Conservation (phyloP, 495 filamentous ascomycete genomes). For the Staphylotrichum longicolle region DNA sequence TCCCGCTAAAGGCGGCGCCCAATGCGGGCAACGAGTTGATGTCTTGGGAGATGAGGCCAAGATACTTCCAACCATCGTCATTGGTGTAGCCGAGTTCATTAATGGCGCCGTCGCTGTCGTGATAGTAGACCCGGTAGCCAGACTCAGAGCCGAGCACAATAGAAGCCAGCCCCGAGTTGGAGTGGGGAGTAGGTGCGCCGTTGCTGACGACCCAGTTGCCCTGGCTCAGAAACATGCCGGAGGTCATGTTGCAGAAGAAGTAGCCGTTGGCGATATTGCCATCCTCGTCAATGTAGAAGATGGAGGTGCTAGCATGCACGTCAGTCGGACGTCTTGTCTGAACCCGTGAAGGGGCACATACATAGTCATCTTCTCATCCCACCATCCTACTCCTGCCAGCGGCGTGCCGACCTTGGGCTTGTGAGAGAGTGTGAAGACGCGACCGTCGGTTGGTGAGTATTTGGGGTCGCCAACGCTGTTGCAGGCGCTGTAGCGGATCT, state of each 20-base stretch:
- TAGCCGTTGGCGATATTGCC: conserved; percentile 31
- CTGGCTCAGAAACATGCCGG: conserved; percentile 27
- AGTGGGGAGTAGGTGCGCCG: conserved; percentile 21
- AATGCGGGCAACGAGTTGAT: conserved; percentile 27
- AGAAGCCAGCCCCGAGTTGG: conserved; percentile 32
- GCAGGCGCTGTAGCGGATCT: conserved; percentile 40
- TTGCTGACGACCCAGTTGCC: conserved; percentile 31
- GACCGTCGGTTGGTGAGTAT: conserved; percentile 32
- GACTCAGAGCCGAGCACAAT: conserved; percentile 30
- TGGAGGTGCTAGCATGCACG: conserved; percentile 27
- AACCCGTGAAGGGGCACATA: conserved; percentile 12
- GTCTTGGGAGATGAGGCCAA: conserved; percentile 31
- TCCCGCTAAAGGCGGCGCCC: conserved; percentile 26
- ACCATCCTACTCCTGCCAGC: conserved; percentile 39
- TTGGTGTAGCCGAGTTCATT: conserved; percentile 32
- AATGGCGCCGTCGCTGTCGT: conserved; percentile 32
- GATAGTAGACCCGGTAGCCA: conserved; percentile 41
- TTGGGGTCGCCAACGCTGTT: conserved; percentile 27
- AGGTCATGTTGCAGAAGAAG: conserved; percentile 35
- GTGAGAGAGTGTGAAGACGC: conserved; percentile 22
- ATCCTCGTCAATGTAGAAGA: conserved; percentile 32
- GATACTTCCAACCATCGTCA: conserved; percentile 26
- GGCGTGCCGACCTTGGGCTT: conserved; percentile 36
- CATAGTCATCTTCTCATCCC: conserved; percentile 21
- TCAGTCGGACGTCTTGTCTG: neutral